Percentiles rank a stretch among this genome's conserved stretches.
Evolutionary conservation across 306 rosid genomes (phyloP).

Genomic region (Vigna angularis): DNA sequence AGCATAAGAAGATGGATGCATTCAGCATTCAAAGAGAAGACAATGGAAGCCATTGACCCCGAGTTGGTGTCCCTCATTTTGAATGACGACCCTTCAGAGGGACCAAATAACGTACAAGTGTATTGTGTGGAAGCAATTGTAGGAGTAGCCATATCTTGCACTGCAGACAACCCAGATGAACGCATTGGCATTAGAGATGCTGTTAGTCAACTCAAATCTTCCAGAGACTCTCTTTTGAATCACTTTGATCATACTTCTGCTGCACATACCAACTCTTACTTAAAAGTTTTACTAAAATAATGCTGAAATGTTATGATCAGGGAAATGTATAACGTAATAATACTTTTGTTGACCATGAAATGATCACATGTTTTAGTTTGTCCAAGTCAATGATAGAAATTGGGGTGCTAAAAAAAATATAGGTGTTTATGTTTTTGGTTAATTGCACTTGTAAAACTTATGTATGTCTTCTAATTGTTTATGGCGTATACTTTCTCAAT

Average conservation of each 20-base stretch:
- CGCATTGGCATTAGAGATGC: slow-evolving; percentile 63
- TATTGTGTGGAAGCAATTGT: slow-evolving; percentile 54
- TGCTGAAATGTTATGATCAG: too few relatives aligned
- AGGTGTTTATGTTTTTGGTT: too few relatives aligned
- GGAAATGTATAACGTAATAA: too few relatives aligned
- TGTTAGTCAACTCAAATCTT: slow-evolving; percentile 52
- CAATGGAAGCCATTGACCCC: slow-evolving; percentile 54
- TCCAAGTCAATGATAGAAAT: too few relatives aligned
- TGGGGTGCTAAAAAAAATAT: too few relatives aligned
- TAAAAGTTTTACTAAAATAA: background rate
- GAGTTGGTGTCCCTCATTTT: slow-evolving; percentile 41
- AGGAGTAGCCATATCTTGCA: slow-evolving; percentile 62
- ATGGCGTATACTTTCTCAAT: too few relatives aligned
- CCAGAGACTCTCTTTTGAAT: slow-evolving; percentile 51
- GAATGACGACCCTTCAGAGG: slow-evolving; percentile 27
- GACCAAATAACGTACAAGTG: slow-evolving; percentile 34
- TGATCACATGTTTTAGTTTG: background rate
- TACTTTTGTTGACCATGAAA: background rate
- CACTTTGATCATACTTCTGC: background rate
- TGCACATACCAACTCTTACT: background rate
- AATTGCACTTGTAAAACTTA: too few relatives aligned
- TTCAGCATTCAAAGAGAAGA: slow-evolving; percentile 51
- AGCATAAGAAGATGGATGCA: slow-evolving; percentile 64
- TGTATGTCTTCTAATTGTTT: too few relatives aligned
- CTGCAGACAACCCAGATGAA: slow-evolving; percentile 50